phyloP scores from a whole-genome alignment of 2,329 filamentous ascomycete genomes.

The Ustilaginoidea virens region DNA sequence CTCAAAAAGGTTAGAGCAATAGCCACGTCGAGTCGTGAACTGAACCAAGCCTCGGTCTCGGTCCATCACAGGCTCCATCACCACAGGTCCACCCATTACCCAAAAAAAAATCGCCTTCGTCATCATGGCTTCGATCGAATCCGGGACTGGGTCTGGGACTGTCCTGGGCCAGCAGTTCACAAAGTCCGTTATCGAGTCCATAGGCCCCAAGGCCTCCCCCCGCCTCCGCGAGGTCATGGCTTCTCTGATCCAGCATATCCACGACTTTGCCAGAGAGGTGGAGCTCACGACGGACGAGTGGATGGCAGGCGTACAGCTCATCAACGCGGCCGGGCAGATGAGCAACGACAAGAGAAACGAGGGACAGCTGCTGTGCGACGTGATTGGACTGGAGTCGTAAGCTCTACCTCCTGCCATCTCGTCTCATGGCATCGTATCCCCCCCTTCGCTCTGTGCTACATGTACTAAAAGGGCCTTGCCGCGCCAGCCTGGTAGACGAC shows the following conservation, averaged over 20 bases:
- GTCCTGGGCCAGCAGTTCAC: constrained; percentile 44
- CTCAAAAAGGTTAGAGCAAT: too few species aligned
- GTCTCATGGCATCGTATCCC: too few species aligned
- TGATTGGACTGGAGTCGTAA: constrained; percentile 57
- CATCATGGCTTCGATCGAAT: constrained; percentile 1
- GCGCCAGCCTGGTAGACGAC: constrained; percentile 60
- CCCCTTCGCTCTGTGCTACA: too few species aligned
- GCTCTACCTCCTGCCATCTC: constrained; percentile 7
- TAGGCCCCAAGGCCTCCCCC: constrained; percentile 55
- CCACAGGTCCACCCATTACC: not conserved
- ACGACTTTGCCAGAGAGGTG: constrained; percentile 69
- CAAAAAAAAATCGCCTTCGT: not conserved
- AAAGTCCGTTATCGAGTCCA: constrained; percentile 54
- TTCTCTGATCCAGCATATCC: constrained; percentile 56
- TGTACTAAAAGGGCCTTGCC: too few species aligned
- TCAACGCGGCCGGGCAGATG: constrained; percentile 49
- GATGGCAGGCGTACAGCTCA: constrained; percentile 50
- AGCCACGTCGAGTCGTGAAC: too few species aligned
- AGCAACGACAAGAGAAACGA: constrained; percentile 56
- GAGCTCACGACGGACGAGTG: constrained; percentile 70
- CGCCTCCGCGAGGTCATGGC: constrained; percentile 53
- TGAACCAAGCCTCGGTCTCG: too few species aligned
- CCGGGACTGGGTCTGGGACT: too few species aligned
- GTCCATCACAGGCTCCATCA: too few species aligned
- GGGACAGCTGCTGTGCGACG: constrained; percentile 55